phyloP scores from a whole-genome alignment of 805 yeast genomes.

The Sugiyamaella floridensis region DNA sequence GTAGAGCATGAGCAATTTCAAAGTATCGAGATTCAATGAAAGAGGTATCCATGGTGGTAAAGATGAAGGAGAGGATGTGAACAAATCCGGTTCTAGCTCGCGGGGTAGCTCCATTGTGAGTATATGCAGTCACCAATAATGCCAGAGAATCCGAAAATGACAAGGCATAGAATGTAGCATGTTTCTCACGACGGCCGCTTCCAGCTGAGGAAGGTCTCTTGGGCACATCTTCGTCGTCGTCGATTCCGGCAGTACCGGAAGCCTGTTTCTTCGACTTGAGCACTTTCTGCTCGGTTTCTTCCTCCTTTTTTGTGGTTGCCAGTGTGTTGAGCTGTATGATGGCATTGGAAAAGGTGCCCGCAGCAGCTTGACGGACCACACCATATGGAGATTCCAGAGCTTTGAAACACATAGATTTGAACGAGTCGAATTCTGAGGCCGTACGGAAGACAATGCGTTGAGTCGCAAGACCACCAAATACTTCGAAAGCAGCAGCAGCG shows the following conservation, averaged over 20 bases:
- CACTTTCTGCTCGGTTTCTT: constrained; percentile 4
- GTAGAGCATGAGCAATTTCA: constrained; percentile 18
- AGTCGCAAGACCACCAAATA: constrained; percentile 22
- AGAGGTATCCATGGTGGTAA: constrained; percentile 14
- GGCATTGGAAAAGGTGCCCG: constrained; percentile 25
- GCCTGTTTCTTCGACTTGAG: not conserved
- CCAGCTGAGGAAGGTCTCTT: constrained; percentile 1
- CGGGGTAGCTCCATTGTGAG: constrained; percentile 13
- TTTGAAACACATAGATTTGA: constrained; percentile 20
- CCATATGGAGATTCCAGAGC: constrained; percentile 21
- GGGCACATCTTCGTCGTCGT: constrained; percentile 12
- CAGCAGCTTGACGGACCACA: constrained; percentile 26
- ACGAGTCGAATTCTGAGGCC: constrained; percentile 25
- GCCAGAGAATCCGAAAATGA: constrained; percentile 21
- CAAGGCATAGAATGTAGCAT: constrained; percentile 13
- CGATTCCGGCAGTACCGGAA: constrained; percentile 7
- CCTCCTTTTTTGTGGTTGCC: constrained; percentile 11
- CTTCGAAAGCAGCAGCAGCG: constrained; percentile 27
- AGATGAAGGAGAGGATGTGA: constrained; percentile 20
- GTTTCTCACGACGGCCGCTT: not conserved
- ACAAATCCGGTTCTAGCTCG: constrained; percentile 23
- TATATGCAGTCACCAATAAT: constrained; percentile 18
- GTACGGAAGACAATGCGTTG: constrained; percentile 21
- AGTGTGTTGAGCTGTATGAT: constrained; percentile 15
- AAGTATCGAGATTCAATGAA: constrained; percentile 20